Base-by-base conservation (phyloP, 257 asterid genomes). In the Craterostigma plantagineum region DNA sequence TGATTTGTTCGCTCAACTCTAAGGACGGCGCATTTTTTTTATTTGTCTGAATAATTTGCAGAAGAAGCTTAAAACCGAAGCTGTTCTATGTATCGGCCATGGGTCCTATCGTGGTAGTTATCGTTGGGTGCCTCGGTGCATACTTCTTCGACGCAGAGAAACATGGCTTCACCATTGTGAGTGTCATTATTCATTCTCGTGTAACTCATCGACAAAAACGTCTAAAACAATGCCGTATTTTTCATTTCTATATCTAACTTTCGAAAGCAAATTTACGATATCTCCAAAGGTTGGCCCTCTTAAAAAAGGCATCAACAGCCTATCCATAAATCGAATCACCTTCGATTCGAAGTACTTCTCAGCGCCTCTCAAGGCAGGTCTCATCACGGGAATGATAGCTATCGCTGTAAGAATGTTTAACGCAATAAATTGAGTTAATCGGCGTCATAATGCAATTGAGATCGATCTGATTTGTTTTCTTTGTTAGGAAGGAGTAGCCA, bases 401-500 rank as follows among this genome's bases (percentile, higher is more conserved):
- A 68, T 86, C 37, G 79, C 81, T 1, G 92, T 84, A 57, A 53
- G 81, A 56, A 27, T 9, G n/a, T 6, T 11, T 14, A 1, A 15
- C 33, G 0, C 4, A 14, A 23, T 2, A 23, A 2, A 23, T n/a
- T n/a, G n/a, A 23, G 30, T 23, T 23, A 2, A 23, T 23, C 30
- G 30, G 30, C 6, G 30, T 23, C 2, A 23, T 2, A 23, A 23
- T 23, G 2, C 30, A 6, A 23, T 23, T 2, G 6, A 23, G 30
- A 23, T n/a, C n/a, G n/a, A 23, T 23, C 30, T 23, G 30, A 23
- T 23, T 23, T 23, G 6, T 23, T 23, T 23, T 2, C 6, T 5
- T 14, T 15, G n/a, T n/a, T 60, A 81, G 95, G 98, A 87, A 77
- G 98, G 98, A 46, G 83, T 82, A 51, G 93, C 98, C 1, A 82